Evolutionary conservation across 2,329 filamentous ascomycete species (phyloP).

Genomic region (Bipolaris zeicola): DNA sequence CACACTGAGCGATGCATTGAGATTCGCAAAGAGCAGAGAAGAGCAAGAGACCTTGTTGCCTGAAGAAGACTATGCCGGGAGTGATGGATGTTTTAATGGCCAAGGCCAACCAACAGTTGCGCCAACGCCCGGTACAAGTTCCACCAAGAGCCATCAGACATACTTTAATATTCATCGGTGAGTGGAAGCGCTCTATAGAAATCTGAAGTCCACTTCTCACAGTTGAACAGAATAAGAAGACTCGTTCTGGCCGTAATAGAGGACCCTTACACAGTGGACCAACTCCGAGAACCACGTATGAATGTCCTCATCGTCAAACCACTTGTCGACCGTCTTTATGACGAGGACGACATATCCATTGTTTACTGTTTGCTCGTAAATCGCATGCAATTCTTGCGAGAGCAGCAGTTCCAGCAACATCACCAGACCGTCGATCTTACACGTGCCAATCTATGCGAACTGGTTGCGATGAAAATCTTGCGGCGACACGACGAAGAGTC

Average conservation of each 20-base stretch:
- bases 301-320: conserved; percentile 80
- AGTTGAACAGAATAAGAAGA: conserved; percentile 47
- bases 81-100: conserved; percentile 53
- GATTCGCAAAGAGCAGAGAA: conserved; percentile 51
- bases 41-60: conserved; percentile 56
- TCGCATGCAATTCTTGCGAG: conserved; percentile 75
- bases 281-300: conserved; percentile 79
- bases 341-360: conserved; percentile 78
- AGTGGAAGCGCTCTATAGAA: neutral
- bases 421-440: conserved; percentile 82
- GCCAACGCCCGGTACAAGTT: conserved; percentile 53
- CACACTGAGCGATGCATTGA: conserved; percentile 46
- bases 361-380: conserved; percentile 87
- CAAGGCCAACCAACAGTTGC: conserved; percentile 42
- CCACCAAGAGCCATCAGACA: conserved; percentile 69
- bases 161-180: conserved; percentile 77
- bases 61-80: conserved; percentile 53
- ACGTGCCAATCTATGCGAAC: conserved; percentile 76
- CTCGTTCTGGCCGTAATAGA: conserved; percentile 58
- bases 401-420: conserved; percentile 76
- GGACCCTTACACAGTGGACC: conserved; percentile 72
- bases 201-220: conserved; percentile 1
- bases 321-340: conserved; percentile 81
- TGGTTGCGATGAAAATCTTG: conserved; percentile 78
- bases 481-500: conserved; percentile 80